A percentile compares a stretch with the other conserved stretches of the same genome.
Conservation (phyloP, 2,329 filamentous ascomycete genomes). For the Colletotrichum cordylinicola region DNA sequence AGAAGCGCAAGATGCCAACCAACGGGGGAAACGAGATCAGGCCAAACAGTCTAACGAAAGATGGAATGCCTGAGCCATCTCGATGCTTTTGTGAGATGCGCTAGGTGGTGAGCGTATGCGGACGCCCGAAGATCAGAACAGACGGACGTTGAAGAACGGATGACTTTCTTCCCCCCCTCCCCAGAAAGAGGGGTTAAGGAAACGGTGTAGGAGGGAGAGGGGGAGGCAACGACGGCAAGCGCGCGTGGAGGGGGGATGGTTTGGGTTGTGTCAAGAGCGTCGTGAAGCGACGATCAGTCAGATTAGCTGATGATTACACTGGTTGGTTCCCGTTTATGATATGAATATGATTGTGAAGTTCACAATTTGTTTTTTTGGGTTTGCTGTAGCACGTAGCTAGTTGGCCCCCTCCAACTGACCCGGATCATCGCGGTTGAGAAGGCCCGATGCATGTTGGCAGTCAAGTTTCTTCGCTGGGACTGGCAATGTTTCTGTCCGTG, state of each 20-base stretch:
- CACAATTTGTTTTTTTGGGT: not conserved
- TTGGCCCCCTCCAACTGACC: not conserved
- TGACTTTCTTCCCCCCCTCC: not conserved
- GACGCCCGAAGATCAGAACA: not conserved
- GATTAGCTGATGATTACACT: not conserved
- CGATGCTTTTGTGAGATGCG: not conserved
- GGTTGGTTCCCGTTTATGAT: not conserved
- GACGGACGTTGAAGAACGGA: not conserved
- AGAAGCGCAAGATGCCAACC: not conserved
- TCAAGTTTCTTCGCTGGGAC: not conserved
- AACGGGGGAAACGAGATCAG: not conserved
- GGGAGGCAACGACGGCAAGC: not conserved
- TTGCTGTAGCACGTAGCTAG: not conserved
- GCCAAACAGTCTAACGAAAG: not conserved
- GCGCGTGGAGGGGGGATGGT: not conserved
- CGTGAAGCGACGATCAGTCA: not conserved
- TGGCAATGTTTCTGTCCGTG: not conserved
- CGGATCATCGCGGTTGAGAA: not conserved
- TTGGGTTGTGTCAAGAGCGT: not conserved
- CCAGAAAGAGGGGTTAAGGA: not conserved
- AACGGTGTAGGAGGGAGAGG: not conserved
- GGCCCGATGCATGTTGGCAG: not conserved
- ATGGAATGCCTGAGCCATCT: not conserved
- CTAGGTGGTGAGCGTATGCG: not conserved
- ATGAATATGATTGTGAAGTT: not conserved